Conservation (phyloP, 345 rosid species). For the Arabidopsis suecica region DNA sequence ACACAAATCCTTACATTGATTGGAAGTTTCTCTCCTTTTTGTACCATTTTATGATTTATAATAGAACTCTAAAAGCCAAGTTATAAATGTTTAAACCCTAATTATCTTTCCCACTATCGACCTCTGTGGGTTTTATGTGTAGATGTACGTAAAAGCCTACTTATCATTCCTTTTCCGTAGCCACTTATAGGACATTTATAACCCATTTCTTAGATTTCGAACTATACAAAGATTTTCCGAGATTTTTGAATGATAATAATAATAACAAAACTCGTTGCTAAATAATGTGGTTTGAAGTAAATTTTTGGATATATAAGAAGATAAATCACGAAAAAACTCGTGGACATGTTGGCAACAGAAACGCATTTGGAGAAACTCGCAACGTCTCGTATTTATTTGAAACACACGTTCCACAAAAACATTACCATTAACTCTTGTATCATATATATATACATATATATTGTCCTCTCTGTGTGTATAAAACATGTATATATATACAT, state of each 20-base stretch:
- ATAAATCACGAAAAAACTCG: too few relatives aligned
- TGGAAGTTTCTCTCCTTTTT: constrained; percentile 48
- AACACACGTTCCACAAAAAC: too few relatives aligned
- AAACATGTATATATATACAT: neutral
- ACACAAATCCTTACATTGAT: constrained; percentile 56
- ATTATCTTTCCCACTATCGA: constrained; percentile 48
- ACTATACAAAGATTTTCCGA: neutral
- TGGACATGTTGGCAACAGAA: too few relatives aligned
- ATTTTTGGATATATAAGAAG: too few relatives aligned
- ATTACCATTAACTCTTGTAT: too few relatives aligned
- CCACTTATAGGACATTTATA: constrained; percentile 12
- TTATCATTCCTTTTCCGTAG: constrained; percentile 26
- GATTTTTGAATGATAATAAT: neutral
- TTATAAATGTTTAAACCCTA: constrained; percentile 15
- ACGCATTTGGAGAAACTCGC: too few relatives aligned
- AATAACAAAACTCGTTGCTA: neutral
- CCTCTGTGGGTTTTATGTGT: constrained; percentile 20
- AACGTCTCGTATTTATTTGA: too few relatives aligned
- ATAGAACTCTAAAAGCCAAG: constrained; percentile 2
- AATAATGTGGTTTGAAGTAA: neutral
- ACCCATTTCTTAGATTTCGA: neutral
- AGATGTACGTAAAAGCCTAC: constrained; percentile 46
- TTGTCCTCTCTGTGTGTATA: neutral
- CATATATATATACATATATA: too few relatives aligned
- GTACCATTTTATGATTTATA: constrained; percentile 23